Evolutionary conservation across 2,329 filamentous ascomycete species (phyloP).

Genomic region (Pseudofabraea citricarpa): DNA sequence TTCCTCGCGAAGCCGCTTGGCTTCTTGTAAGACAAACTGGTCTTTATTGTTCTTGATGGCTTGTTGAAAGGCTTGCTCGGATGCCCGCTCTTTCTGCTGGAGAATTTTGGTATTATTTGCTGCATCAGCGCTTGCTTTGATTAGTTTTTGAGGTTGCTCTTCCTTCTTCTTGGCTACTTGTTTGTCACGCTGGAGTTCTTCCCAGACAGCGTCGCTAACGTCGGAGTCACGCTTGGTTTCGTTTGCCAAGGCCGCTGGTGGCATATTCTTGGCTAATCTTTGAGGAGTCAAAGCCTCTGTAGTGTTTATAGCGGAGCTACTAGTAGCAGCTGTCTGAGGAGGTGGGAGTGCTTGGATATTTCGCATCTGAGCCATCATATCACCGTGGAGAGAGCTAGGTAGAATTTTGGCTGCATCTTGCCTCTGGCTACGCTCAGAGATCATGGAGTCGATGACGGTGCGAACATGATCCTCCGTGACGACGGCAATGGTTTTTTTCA

Average conservation of each 20-base stretch:
- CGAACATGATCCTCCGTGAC: slow-evolving; percentile 4
- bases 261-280: slow-evolving; percentile 2
- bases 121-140: neutral
- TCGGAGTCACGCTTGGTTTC: neutral
- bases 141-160: neutral
- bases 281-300: slow-evolving; percentile 2
- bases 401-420: slow-evolving; percentile 3
- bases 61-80: neutral
- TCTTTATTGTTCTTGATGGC: neutral
- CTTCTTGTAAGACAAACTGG: slow-evolving; percentile 1
- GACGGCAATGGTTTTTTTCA: slow-evolving; percentile 3
- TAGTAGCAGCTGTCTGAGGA: slow-evolving; percentile 1
- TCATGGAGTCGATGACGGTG: slow-evolving; percentile 4
- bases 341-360: slow-evolving; percentile 2
- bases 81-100: neutral
- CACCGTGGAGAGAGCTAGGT: slow-evolving; percentile 2
- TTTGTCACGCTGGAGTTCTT: neutral
- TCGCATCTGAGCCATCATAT: slow-evolving; percentile 4
- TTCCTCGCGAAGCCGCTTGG: neutral
- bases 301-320: slow-evolving; percentile 4
- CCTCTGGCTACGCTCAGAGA: slow-evolving; percentile 3
- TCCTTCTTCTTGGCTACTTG: slow-evolving; percentile 1
- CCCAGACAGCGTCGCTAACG: neutral
- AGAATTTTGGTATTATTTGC: neutral
- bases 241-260: slow-evolving; percentile 1